phyloP scores from a whole-genome alignment of 108 stramenopile genomes.

The Cyclotella atomus region DNA sequence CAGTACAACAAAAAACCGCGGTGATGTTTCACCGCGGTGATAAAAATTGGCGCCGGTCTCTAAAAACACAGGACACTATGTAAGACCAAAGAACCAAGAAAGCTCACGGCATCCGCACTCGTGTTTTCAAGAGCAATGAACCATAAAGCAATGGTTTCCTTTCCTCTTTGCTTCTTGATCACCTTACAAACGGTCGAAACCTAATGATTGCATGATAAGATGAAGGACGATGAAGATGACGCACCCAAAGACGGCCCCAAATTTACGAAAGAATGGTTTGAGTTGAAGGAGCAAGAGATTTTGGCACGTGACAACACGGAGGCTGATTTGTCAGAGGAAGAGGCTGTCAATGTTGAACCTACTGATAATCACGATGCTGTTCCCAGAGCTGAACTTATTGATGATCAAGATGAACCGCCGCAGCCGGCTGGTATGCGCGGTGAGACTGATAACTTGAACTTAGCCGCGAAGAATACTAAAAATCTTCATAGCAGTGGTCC shows the following conservation, averaged over 20 bases:
- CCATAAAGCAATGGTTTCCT: background rate
- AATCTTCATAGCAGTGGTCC: conserved; percentile 1
- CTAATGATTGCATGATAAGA: background rate
- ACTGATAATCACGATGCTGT: background rate
- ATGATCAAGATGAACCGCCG: background rate
- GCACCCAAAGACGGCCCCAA: background rate
- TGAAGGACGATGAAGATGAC: background rate
- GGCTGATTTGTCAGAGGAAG: background rate
- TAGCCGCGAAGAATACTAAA: background rate
- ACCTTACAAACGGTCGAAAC: background rate
- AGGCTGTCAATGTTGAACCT: background rate
- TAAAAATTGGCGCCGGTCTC: too few species aligned
- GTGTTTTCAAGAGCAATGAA: background rate
- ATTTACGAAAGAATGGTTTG: conserved; percentile 3
- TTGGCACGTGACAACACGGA: background rate
- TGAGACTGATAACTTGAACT: background rate
- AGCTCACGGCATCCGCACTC: too few species aligned
- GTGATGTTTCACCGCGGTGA: too few species aligned
- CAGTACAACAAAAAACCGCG: too few species aligned
- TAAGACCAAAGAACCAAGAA: too few species aligned
- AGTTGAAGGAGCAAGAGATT: conserved; percentile 10
- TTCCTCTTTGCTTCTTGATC: background rate
- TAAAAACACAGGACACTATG: too few species aligned
- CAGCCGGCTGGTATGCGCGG: background rate
- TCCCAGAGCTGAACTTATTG: background rate